Conservation (phyloP, 768 basidiomycete species). For the Boletus coccyginus region DNA sequence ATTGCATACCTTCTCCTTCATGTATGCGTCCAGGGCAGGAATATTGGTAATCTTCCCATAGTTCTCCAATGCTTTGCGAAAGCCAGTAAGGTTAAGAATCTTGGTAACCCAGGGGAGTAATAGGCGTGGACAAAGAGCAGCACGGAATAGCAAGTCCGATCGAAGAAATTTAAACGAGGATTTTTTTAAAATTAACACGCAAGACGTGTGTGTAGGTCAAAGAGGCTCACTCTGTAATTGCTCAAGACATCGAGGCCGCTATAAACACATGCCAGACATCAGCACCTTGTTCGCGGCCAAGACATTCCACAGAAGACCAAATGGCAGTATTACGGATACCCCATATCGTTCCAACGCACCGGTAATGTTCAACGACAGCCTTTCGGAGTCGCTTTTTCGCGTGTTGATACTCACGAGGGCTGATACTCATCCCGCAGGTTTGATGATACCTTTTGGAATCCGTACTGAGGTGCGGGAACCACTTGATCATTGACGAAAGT, state of each 20-base stretch:
- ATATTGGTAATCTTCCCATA: slow-evolving; percentile 80
- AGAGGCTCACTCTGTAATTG: slow-evolving; percentile 68
- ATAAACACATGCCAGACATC: slow-evolving; percentile 5
- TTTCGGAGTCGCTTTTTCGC: slow-evolving; percentile 84
- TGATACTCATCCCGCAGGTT: slow-evolving; percentile 15
- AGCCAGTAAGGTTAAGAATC: slow-evolving; percentile 88
- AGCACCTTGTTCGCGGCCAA: not conserved
- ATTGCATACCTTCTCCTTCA: slow-evolving; percentile 62
- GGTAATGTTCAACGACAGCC: too few relatives aligned
- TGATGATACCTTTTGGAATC: not conserved
- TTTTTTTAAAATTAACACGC: not conserved
- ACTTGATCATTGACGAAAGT: not conserved
- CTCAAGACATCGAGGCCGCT: slow-evolving; percentile 82
- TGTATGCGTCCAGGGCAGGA: slow-evolving; percentile 72
- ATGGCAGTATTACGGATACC: not conserved
- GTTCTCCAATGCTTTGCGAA: slow-evolving; percentile 83
- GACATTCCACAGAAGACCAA: not conserved
- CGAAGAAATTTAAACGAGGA: not conserved
- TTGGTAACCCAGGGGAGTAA: slow-evolving; percentile 24
- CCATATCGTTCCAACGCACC: slow-evolving; percentile 8
- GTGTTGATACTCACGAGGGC: slow-evolving; percentile 75
- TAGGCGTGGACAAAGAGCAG: not conserved
- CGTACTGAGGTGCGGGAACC: not conserved
- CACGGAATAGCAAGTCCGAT: not conserved
- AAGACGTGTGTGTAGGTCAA: not conserved